Conservation (phyloP, 345 rosid genomes). For the Aquilaria sinensis region DNA sequence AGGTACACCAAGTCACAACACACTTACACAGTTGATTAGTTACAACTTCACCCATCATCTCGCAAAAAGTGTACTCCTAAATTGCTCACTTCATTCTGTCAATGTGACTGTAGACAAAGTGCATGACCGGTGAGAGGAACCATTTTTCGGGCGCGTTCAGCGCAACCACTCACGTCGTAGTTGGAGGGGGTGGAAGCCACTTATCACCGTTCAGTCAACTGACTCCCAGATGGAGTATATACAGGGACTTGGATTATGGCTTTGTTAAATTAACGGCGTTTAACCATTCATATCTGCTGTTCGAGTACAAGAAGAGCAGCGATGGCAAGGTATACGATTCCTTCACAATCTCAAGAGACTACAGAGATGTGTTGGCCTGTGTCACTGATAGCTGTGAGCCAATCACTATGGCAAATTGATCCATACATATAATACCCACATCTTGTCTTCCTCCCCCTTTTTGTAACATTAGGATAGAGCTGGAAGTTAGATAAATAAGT, state of each 20-base stretch:
- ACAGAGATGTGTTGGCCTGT: slow-evolving; percentile 77
- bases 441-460: too few relatives aligned
- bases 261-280: slow-evolving; percentile 79
- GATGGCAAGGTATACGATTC: slow-evolving; percentile 70
- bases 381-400: slow-evolving; percentile 63
- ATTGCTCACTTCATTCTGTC: not conserved
- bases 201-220: slow-evolving; percentile 48
- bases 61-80: too few relatives aligned
- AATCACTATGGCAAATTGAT: slow-evolving; percentile 58
- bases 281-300: slow-evolving; percentile 65
- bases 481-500: too few relatives aligned
- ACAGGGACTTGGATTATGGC: slow-evolving; percentile 68
- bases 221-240: slow-evolving; percentile 62
- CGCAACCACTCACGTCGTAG: slow-evolving; percentile 87
- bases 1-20: slow-evolving; percentile 27
- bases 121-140: slow-evolving; percentile 43
- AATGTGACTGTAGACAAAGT: slow-evolving; percentile 46
- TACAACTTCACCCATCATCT: not conserved
- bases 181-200: slow-evolving; percentile 84
- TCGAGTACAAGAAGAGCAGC: slow-evolving; percentile 86
- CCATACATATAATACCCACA: not conserved
- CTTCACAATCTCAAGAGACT: slow-evolving; percentile 80
- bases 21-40: not conserved
- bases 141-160: slow-evolving; percentile 58
- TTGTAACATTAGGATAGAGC: too few relatives aligned